Evolutionary conservation across 148 eudicot species (phyloP), one percentile per base, ranked within the genome.

Genomic region (Vaccinium myrtillus): DNA sequence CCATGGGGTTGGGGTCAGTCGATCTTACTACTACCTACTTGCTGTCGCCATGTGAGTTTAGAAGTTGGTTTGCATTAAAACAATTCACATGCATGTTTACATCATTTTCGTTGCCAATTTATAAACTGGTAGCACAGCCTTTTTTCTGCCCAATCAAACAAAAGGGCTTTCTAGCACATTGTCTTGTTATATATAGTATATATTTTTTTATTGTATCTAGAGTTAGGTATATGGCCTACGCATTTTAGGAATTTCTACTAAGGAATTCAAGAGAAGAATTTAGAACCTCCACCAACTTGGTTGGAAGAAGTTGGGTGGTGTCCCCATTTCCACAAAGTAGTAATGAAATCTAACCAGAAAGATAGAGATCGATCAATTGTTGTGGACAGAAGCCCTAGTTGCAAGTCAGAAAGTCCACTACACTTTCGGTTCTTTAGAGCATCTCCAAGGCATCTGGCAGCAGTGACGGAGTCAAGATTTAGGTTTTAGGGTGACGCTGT

Each of bases 251-350:
- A 11, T 3, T 27, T 67, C 36, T 12, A 36, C 8, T 21, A n/a
- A n/a, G n/a, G n/a, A n/a, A n/a, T n/a, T n/a, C n/a, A n/a, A n/a
- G n/a, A n/a, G n/a, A n/a, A n/a, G n/a, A n/a, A 4, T 30, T 79
- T 79, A 21, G 49, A 18, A 32, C 15, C 39, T 56, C 50, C 49
- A 79, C 16, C 67, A 36, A 56, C 49, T 54, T 10, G 81, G 61
- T 25, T 56, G 82, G 69, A 79, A 56, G 67, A 36, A 79, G 49
- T 79, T 51, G 39, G 48, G 81, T 39, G 36, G 81, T 23, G 43
- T 59, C 43, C 32, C 43, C 61, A 25, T 50, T 13, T 79, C 67
- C 36, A 18, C 25, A 13, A 79, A 18, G 27, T 25, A 77, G 9
- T 51, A 50, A 77, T 51, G 8, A 25, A 27, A n/a, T 53, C 65